Evolutionary conservation across 2,329 filamentous ascomycete species (phyloP).

Genomic region (Eurotiales sp.): DNA sequence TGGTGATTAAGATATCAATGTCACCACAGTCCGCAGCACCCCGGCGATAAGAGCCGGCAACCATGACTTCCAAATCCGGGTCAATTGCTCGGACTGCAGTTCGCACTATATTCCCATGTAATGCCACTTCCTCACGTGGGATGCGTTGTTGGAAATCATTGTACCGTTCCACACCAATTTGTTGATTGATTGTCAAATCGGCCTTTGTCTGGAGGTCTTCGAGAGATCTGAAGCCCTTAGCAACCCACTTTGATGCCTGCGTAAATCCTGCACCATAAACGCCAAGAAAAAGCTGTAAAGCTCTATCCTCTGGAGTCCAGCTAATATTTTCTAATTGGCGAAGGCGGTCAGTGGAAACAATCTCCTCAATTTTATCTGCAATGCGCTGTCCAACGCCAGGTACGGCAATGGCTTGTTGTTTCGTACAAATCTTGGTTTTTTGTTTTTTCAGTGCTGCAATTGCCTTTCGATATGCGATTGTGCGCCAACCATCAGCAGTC

Average conservation of each 20-base stretch:
- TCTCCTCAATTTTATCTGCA: constrained; percentile 85
- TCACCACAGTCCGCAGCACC: constrained; percentile 72
- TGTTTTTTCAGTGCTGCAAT: constrained; percentile 70
- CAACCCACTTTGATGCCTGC: constrained; percentile 72
- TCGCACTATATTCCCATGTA: constrained; percentile 63
- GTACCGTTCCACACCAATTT: constrained; percentile 73
- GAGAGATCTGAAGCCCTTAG: constrained; percentile 69
- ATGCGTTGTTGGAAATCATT: constrained; percentile 76
- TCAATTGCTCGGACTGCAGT: constrained; percentile 60
- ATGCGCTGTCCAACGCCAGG: constrained; percentile 68
- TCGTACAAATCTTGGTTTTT: constrained; percentile 59
- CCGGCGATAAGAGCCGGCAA: constrained; percentile 81
- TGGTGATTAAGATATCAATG: constrained; percentile 81
- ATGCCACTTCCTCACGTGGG: constrained; percentile 69
- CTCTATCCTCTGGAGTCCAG: constrained; percentile 61
- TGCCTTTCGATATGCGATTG: constrained; percentile 70
- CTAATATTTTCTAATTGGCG: constrained; percentile 68
- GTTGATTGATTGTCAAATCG: constrained; percentile 65
- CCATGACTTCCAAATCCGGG: constrained; percentile 61
- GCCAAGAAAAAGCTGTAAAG: constrained; percentile 66
- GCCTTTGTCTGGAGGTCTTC: constrained; percentile 64
- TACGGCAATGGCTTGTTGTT: constrained; percentile 64
- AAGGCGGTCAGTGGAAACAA: constrained; percentile 69
- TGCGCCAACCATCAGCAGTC: constrained; percentile 73
- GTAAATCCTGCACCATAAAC: constrained; percentile 74